Percentiles rank a stretch among this genome's conserved stretches.
Evolutionary conservation across 2,329 filamentous ascomycete species (phyloP).

Genomic region (Sporothrix luriei): DNA sequence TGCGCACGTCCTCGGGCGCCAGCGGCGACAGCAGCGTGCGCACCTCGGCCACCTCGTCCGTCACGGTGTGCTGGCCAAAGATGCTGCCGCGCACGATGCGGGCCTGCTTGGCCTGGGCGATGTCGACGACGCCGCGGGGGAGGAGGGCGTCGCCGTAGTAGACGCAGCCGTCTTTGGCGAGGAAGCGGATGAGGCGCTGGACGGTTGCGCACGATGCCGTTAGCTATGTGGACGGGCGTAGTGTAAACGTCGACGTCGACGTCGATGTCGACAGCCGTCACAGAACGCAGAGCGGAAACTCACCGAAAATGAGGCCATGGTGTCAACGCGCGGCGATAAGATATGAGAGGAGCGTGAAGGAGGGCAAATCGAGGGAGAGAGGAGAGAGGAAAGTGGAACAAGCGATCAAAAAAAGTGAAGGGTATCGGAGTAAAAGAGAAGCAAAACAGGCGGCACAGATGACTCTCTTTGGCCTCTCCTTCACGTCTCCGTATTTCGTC

Average conservation of each 20-base stretch:
- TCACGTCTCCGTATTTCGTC: background rate
- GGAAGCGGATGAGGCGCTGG: conserved; percentile 72
- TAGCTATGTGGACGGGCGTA: conserved; percentile 57
- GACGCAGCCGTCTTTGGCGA: conserved; percentile 67
- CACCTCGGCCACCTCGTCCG: conserved; percentile 61
- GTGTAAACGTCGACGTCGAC: too few relatives aligned
- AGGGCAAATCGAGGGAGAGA: too few relatives aligned
- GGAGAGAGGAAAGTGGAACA: background rate
- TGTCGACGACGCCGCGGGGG: conserved; percentile 60
- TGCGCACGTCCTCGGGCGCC: conserved; percentile 62
- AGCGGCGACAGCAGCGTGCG: conserved; percentile 64
- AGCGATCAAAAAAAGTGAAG: background rate
- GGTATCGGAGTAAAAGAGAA: background rate
- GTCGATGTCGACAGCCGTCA: too few relatives aligned
- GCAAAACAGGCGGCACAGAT: background rate
- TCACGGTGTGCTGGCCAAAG: conserved; percentile 66
- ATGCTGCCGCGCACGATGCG: conserved; percentile 66
- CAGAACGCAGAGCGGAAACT: conserved; percentile 35
- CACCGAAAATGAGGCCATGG: conserved; percentile 53
- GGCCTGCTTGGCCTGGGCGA: conserved; percentile 63
- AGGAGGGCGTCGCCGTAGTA: conserved; percentile 77
- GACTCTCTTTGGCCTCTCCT: background rate
- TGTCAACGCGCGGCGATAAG: conserved; percentile 13
- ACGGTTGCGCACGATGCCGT: background rate
- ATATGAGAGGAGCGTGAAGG: background rate